Evolutionary conservation across 176 grass and related monocot species (phyloP), one percentile per base, ranked within the genome.

Genomic region (Carex littledalei): DNA sequence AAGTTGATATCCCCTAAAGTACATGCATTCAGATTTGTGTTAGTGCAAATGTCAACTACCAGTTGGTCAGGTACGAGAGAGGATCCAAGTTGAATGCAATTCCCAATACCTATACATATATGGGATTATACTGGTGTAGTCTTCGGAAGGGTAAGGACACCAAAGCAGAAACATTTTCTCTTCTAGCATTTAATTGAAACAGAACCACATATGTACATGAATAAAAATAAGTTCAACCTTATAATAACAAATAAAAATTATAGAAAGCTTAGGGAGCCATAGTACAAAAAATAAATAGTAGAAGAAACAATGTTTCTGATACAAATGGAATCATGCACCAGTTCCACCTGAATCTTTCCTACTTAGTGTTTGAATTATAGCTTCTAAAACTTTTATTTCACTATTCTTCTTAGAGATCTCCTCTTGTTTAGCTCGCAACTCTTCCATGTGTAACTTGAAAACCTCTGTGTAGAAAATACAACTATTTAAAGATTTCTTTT

Each of bases 331-430:
- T 88, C 86, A 92, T 60, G 87, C 87, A 20, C 85, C 89, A 49
- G 90, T 86, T 69, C 61, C 78, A 63, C 83, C 87, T 20, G 85
- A 86, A 80, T 92, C 91, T 90, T 90, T 93, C 79, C 21, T 89
- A 93, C 95, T 92, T 41, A 98, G 62, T 58, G 93, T 98, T 81
- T 85, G 90, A 86, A 98, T 95, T 64, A 95, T 98, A 61, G 95
- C 95, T 90, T 98, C 93, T 63, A 98, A 86, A 78, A 98, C 86
- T 81, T 98, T 98, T 81, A 98, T 98, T 59, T 95, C 93, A 16
- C 93, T 85, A 56, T 93, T 86, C 80, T 90, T 95, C 93, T 95
- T 95, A 2, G 91, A 84, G 54, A 98, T 98, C 84, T 95, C 95
- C 84, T 98, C 91, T 89, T 98, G 93, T 73, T 98, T 93, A 5